Evolutionary conservation across 2,329 filamentous ascomycete species (phyloP), one percentile per base, ranked within the genome.

Genomic region (Stromatinia cepivora): DNA sequence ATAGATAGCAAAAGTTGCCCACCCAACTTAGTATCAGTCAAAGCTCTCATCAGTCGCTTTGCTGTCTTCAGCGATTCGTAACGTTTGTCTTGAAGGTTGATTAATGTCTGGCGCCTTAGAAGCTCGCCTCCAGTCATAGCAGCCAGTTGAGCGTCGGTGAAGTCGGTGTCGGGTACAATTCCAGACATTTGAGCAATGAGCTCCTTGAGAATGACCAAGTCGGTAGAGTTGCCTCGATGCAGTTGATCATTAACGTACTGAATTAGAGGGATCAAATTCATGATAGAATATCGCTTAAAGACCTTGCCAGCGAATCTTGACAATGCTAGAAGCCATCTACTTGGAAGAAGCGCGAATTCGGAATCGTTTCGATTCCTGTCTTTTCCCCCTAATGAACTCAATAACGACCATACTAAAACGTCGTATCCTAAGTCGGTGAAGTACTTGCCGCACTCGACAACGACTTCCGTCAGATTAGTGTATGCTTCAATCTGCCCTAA

Each of bases 381-480:
- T 73, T 88, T 87, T 64, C 86, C 87, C 67, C 87, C 87, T 17
- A 90, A 81, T 1, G 88, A 88, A 76, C 89, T 96, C 80, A 99
- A 88, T 57, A 99, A 83, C 28, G 93, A 92, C 93, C 94, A 99
- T 4, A 93, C 92, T 57, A 99, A 84, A 45, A 97, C 92, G 79
- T 99, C 95, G 78, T 97, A 97, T 0, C 92, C 94, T 50, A 99
- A 82, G 67, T 92, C 89, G 1, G 94, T 97, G 75, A 98, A 97
- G 78, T 97, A 97, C 75, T 92, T 90, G 52, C 92, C 93, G 77
- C 94, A 97, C 78, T 97, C 93, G 20, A 98, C 94, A 71, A 99
- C 92, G 7, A 93, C 92, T 71, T 97, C 92, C 69, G 97, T 97
- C 71, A 99, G 86, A 77, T 98, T 99, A 78, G 91, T 92, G 79